Evolutionary conservation across 2,329 filamentous ascomycete species (phyloP), one percentile per base, ranked within the genome.

Genomic region (Beauveria sp.): DNA sequence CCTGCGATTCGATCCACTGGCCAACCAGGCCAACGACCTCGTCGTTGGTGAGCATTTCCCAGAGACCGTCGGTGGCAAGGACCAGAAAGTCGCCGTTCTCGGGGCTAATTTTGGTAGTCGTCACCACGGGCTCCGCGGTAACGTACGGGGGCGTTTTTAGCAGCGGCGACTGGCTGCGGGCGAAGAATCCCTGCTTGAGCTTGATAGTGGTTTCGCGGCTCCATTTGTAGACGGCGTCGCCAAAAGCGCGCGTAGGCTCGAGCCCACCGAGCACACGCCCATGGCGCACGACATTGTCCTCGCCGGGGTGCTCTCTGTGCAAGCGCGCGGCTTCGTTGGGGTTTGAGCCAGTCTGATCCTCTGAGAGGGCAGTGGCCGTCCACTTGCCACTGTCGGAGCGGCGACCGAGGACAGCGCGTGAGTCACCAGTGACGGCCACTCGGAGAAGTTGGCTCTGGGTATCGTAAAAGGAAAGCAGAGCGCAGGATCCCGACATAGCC

Each of bases 31-130:
- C 94, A 55, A 99, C 90, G 1, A 97, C 94, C 77, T 99, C 94
- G 71, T 99, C 94, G 69, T 97, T 99, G 53, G 91, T 97, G 64
- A 99, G 81, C 94, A 97, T 97, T 76, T 99, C 94, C 94, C 94
- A 99, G 1, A 99, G 81, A 4, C 94, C 94, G 71, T 99, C 94
- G 0, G 94, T 97, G 24, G 94, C 94, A 80, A 99, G 87, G 64
- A 99, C 93, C 14, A 99, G 81, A 69, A 99, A 99, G 71, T 99
- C 94, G 51, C 93, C 92, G 64, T 90, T 90, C 59, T 91, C 85
- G 1, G 94, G 94, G 67, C 93, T 82, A 57, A 99, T 88, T 73
- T 94, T 89, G 51, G 93, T 97, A 1, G 92, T 96, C 0, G 93
- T 97, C 58, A 99, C 85, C 24, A 97, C 83, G 3, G 94, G 94